Evolutionary conservation across 495 filamentous ascomycete genomes (phyloP).

Genomic region (Cercophora samala): DNA sequence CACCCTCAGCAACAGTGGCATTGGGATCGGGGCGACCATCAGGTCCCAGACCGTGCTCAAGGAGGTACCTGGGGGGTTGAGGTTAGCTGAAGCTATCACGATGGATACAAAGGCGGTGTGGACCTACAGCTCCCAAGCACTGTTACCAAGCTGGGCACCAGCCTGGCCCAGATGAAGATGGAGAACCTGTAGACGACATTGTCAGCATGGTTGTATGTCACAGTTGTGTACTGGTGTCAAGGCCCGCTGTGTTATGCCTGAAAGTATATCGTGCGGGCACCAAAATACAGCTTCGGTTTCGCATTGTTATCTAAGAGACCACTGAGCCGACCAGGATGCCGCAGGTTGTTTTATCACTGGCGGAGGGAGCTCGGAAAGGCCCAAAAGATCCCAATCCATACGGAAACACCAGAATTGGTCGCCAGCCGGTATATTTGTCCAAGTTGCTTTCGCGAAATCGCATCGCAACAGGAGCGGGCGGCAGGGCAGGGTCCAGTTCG

Average conservation of each 20-base stretch:
- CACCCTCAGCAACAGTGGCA: conserved; percentile 56
- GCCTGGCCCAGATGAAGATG: conserved; percentile 93
- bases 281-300: conserved; percentile 1
- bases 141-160: conserved; percentile 89
- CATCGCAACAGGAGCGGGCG: not conserved
- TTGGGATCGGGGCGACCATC: conserved; percentile 71
- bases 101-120: conserved; percentile 40
- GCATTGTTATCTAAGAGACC: not conserved
- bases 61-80: conserved; percentile 64
- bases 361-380: not conserved
- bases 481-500: conserved; percentile 5
- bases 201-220: not conserved
- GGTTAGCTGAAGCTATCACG: conserved; percentile 16
- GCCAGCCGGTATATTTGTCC: not conserved
- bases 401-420: not conserved
- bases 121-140: conserved; percentile 90
- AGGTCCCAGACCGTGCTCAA: conserved; percentile 80
- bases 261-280: not conserved
- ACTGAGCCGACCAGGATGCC: not conserved
- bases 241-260: not conserved
- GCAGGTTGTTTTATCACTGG: not conserved
- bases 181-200: conserved; percentile 56
- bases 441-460: not conserved
- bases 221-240: not conserved
- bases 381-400: not conserved